Conservation (phyloP, 2,329 filamentous ascomycete genomes). For the Colletotrichum eremochloae region DNA sequence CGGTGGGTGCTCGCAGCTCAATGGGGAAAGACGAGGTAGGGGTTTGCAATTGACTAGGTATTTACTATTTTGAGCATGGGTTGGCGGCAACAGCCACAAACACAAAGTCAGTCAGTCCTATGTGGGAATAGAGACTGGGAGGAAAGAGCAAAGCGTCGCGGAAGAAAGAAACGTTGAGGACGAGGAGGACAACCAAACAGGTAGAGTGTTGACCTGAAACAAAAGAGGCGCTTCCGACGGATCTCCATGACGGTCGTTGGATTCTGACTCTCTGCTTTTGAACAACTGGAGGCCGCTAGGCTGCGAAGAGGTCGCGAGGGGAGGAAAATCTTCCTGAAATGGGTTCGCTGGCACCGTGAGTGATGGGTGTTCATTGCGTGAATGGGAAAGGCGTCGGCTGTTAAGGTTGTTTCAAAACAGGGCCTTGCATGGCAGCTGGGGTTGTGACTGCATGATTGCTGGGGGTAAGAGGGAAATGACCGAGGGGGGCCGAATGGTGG, state of each 20-base stretch:
- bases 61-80: slow-evolving; percentile 33
- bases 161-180: not conserved
- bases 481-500: slow-evolving; percentile 28
- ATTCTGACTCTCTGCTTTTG: slow-evolving; percentile 13
- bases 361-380: slow-evolving; percentile 10
- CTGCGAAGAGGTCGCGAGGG: slow-evolving; percentile 12
- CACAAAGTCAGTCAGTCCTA: slow-evolving; percentile 14
- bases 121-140: slow-evolving; percentile 13
- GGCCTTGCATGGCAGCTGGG: slow-evolving; percentile 32
- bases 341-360: slow-evolving; percentile 12
- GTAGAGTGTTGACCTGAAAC: slow-evolving; percentile 31
- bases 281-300: slow-evolving; percentile 22
- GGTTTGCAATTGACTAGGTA: slow-evolving; percentile 29
- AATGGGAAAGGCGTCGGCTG: slow-evolving; percentile 24
- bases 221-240: slow-evolving; percentile 30
- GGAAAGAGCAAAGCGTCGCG: slow-evolving; percentile 8
- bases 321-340: slow-evolving; percentile 28
- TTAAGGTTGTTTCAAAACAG: slow-evolving; percentile 42
- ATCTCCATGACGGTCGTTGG: slow-evolving; percentile 23
- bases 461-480: slow-evolving; percentile 32
- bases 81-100: slow-evolving; percentile 14
- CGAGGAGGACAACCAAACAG: not conserved
- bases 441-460: slow-evolving; percentile 27
- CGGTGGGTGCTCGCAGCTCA: slow-evolving; percentile 29
- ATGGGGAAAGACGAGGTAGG: slow-evolving; percentile 31